These are phyloP conservation scores for Silene vulgaris DNA, from an alignment of 179 eudicot genomes.

Conservation along the genomic window DNA sequence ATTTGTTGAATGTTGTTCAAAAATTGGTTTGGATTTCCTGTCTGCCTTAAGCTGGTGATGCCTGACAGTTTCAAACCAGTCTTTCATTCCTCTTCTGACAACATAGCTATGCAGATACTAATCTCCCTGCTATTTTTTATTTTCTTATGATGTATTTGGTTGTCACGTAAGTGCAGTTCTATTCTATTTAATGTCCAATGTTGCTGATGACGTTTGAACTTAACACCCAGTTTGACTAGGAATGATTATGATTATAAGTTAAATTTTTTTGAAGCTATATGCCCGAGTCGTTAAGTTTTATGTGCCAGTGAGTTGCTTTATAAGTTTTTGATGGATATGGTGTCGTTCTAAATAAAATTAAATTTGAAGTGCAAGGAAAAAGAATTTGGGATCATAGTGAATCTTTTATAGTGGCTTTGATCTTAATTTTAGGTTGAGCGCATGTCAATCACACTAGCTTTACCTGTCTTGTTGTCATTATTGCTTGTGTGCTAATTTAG, in stretches of 20 bases:
- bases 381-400: neutral
- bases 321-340: neutral
- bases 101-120: neutral
- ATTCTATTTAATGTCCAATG: no score
- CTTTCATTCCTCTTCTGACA: neutral
- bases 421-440: neutral
- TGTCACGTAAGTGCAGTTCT: neutral
- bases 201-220: neutral
- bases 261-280: no score
- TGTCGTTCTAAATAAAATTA: neutral
- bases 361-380: neutral
- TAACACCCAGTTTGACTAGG: neutral
- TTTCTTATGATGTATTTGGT: neutral
- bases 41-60: neutral
- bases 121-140: neutral
- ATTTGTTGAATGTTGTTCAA: neutral
- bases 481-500: neutral
- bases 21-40: neutral
- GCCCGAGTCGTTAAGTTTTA: no score
- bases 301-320: neutral
- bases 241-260: neutral
- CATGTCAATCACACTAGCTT: neutral
- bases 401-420: constrained; percentile 9
- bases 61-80: neutral
- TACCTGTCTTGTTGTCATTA: neutral